Evolutionary conservation across 257 asterid species (phyloP).

Genomic region (Solanum dulcamara): DNA sequence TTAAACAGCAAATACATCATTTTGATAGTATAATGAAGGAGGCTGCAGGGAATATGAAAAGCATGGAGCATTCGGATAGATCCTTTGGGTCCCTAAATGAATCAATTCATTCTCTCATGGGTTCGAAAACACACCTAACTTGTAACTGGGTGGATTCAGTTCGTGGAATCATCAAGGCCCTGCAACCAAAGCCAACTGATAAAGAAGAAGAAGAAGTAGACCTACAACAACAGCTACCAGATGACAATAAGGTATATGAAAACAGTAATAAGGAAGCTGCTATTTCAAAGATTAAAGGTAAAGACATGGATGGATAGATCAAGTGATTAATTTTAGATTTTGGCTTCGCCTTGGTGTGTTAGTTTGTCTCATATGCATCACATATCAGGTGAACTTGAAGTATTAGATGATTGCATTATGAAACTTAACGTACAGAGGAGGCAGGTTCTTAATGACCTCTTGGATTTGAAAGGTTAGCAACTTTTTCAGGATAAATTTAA

Average conservation of each 20-base stretch:
- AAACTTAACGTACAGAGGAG: neutral
- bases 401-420: neutral
- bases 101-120: constrained; percentile 4
- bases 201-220: neutral
- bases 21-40: neutral
- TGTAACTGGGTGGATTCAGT: constrained; percentile 4
- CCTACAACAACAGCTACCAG: neutral
- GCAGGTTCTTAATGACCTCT: constrained; percentile 1
- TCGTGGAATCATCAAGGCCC: neutral
- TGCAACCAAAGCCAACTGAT: neutral
- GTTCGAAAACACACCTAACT: neutral
- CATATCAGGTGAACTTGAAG: constrained; percentile 2
- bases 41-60: too few relatives aligned
- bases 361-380: neutral
- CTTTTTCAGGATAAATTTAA: too few relatives aligned
- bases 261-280: neutral
- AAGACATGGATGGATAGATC: neutral
- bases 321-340: neutral
- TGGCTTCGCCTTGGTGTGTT: neutral
- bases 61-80: neutral
- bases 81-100: neutral
- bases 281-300: constrained; percentile 4
- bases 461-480: constrained; percentile 7
- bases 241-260: neutral
- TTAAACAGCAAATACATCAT: neutral